These are phyloP conservation scores for Phytophthora agathidicida DNA, from an alignment of 352 stramenopile species.

Conservation along the genomic window DNA sequence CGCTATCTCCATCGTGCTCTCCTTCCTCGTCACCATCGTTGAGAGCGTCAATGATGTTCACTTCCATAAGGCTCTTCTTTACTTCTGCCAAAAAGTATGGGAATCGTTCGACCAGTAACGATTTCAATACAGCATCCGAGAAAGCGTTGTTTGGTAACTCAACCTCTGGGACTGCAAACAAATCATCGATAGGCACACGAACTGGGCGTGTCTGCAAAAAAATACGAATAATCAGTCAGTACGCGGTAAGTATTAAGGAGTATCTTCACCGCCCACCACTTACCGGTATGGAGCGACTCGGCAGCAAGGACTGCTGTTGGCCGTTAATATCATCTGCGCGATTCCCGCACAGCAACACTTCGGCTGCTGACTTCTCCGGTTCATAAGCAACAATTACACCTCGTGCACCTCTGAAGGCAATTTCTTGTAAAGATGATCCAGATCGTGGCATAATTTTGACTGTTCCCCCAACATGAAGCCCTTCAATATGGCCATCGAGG, in stretches of 20 bases:
- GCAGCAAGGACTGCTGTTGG: slow-evolving; percentile 37
- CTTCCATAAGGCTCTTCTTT: slow-evolving; percentile 67
- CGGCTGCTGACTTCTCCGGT: slow-evolving; percentile 78
- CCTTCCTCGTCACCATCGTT: slow-evolving; percentile 42
- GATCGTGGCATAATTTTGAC: slow-evolving; percentile 84
- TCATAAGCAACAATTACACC: slow-evolving; percentile 84
- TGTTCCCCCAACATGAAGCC: slow-evolving; percentile 75
- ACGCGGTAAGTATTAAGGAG: not conserved
- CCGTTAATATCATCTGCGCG: slow-evolving; percentile 41
- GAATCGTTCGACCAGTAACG: slow-evolving; percentile 74
- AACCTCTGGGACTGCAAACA: slow-evolving; percentile 78
- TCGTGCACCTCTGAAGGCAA: slow-evolving; percentile 71
- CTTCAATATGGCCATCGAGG: slow-evolving; percentile 86
- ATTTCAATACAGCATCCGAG: slow-evolving; percentile 68
- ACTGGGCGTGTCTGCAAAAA: slow-evolving; percentile 68
- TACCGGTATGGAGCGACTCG: slow-evolving; percentile 53
- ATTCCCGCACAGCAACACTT: slow-evolving; percentile 71
- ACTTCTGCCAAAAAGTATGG: slow-evolving; percentile 82
- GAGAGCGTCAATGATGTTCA: slow-evolving; percentile 53
- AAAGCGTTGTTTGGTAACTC: slow-evolving; percentile 73
- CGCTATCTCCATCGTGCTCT: slow-evolving; percentile 57
- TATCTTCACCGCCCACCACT: slow-evolving; percentile 7
- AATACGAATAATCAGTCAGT: slow-evolving; percentile 5
- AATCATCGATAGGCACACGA: slow-evolving; percentile 83
- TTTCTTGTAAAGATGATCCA: slow-evolving; percentile 75